A percentile compares a stretch with the other conserved stretches of the same genome.
These are phyloP conservation scores for Aspergillus fischeri DNA, from an alignment of 2,329 filamentous ascomycete species.

Conservation along the genomic window DNA sequence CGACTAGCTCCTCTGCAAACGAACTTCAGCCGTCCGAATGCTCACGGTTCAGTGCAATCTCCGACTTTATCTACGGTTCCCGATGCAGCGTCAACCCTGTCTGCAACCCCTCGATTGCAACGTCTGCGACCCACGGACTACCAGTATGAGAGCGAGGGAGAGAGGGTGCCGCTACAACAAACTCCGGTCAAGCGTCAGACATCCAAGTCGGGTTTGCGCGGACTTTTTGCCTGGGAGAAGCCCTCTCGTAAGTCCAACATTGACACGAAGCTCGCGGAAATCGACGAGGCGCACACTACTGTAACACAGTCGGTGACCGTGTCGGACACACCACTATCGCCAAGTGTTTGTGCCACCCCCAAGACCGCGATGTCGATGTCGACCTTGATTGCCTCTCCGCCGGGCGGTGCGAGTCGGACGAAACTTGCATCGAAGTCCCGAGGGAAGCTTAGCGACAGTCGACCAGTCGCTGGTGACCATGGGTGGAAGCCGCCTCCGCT, in stretches of 20 bases:
- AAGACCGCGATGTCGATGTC: slow-evolving; percentile 24
- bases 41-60: slow-evolving; percentile 6
- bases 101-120: slow-evolving; percentile 17
- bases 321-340: slow-evolving; percentile 21
- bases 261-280: slow-evolving; percentile 28
- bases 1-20: slow-evolving; percentile 35
- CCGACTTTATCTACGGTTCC: not conserved
- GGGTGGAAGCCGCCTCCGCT: slow-evolving; percentile 69
- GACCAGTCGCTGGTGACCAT: slow-evolving; percentile 22
- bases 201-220: slow-evolving; percentile 36
- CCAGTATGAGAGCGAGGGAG: slow-evolving; percentile 23
- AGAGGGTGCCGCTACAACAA: slow-evolving; percentile 30
- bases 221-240: slow-evolving; percentile 36
- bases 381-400: slow-evolving; percentile 20
- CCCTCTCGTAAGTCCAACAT: slow-evolving; percentile 22
- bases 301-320: slow-evolving; percentile 13
- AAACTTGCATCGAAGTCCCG: slow-evolving; percentile 19
- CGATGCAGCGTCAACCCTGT: not conserved
- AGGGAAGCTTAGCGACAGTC: slow-evolving; percentile 20
- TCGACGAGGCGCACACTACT: slow-evolving; percentile 26
- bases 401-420: slow-evolving; percentile 13
- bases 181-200: slow-evolving; percentile 29
- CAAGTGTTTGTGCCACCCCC: slow-evolving; percentile 22
- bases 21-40: slow-evolving; percentile 30
- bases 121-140: slow-evolving; percentile 32